phyloP scores from a whole-genome alignment of 1,284 basidiomycete genomes.

The Earliella scabrosa region DNA sequence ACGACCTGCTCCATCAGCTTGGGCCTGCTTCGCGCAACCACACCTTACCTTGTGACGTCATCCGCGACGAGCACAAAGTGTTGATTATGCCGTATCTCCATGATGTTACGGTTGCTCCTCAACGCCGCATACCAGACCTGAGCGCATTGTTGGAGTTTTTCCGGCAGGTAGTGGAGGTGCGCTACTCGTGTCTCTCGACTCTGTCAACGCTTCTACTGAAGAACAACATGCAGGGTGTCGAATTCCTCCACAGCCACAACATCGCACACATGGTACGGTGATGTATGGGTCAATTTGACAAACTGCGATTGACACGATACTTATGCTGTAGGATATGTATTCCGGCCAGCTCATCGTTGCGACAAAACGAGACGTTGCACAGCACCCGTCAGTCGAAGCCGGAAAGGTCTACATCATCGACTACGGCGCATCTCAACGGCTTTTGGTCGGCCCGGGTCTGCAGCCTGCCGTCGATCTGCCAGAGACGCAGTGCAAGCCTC shows the following conservation, averaged over 20 bases:
- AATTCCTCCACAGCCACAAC: not conserved
- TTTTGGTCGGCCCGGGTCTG: not conserved
- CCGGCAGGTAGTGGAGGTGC: not conserved
- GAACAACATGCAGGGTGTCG: not conserved
- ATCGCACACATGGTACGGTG: not conserved
- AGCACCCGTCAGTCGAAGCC: not conserved
- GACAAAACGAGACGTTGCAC: not conserved
- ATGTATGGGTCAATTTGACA: not conserved
- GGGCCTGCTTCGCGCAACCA: too few species aligned
- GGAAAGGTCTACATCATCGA: not conserved
- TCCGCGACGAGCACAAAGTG: too few species aligned
- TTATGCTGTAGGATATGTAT: not conserved
- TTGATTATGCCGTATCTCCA: not conserved
- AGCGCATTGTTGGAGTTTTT: not conserved
- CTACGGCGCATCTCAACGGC: not conserved
- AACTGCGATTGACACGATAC: not conserved
- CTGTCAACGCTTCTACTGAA: not conserved
- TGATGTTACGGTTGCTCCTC: not conserved
- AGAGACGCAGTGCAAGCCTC: not conserved
- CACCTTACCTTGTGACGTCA: too few species aligned
- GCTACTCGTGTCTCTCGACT: not conserved
- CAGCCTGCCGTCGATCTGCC: not conserved
- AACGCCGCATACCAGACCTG: not conserved
- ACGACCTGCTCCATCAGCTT: too few species aligned
- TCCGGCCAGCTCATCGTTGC: not conserved